A percentile compares a stretch with the other conserved stretches of the same genome.
Evolutionary conservation across 768 basidiomycete genomes (phyloP).

Genomic region (Leccinum imitatum): DNA sequence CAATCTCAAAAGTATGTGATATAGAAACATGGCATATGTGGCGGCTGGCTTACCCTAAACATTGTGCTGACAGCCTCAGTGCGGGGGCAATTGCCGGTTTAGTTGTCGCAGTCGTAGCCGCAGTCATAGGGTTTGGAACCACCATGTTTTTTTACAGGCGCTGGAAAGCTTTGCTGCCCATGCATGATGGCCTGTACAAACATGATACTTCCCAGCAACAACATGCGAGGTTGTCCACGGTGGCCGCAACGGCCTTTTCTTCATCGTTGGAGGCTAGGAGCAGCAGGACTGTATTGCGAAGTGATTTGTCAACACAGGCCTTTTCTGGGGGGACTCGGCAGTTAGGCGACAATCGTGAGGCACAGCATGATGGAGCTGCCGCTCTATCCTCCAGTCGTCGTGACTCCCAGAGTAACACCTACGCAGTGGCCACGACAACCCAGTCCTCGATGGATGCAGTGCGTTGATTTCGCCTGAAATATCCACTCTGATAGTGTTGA

Average conservation of each 20-base stretch:
- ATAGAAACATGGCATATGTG: too few relatives aligned
- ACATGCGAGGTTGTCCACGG: neutral
- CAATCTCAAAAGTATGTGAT: conserved; percentile 14
- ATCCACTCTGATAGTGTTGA: neutral
- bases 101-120: conserved; percentile 14
- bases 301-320: neutral
- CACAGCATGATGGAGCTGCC: neutral
- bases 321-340: conserved; percentile 11
- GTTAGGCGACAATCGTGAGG: too few relatives aligned
- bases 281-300: conserved; percentile 9
- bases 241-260: conserved; percentile 17
- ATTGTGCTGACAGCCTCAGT: conserved; percentile 12
- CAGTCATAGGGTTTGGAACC: conserved; percentile 11
- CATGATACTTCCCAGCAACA: conserved; percentile 13
- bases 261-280: conserved; percentile 23
- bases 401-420: conserved; percentile 14
- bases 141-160: conserved; percentile 30
- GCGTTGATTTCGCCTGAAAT: neutral
- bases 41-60: conserved; percentile 2
- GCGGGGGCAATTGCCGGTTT: conserved; percentile 28
- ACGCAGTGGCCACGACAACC: neutral
- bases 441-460: conserved; percentile 22
- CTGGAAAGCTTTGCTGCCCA: conserved; percentile 25
- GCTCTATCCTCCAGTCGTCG: conserved; percentile 1
- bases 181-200: conserved; percentile 16